Evolutionary conservation across 83 land plant species (phyloP).

Genomic region (Diphasiastrum complanatum): DNA sequence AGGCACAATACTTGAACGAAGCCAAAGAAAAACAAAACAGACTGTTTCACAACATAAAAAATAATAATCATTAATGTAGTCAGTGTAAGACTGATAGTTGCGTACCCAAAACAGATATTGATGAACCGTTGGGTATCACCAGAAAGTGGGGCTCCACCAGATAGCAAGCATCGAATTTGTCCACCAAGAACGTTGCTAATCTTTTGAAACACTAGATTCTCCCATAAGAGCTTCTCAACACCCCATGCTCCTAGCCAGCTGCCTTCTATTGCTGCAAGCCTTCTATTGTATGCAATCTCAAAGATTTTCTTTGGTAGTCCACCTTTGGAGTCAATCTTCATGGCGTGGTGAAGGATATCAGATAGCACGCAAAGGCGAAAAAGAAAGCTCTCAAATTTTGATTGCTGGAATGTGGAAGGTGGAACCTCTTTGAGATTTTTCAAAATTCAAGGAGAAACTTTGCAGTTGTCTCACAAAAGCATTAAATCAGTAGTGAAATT

Average conservation of each 20-base stretch:
- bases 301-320: slow-evolving; percentile 54
- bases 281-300: slow-evolving; percentile 50
- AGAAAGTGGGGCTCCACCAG: slow-evolving; percentile 13
- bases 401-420: too few relatives aligned
- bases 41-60: background rate
- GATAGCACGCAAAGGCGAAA: too few relatives aligned
- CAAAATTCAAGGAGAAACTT: too few relatives aligned
- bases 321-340: slow-evolving; percentile 61
- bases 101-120: slow-evolving; percentile 14
- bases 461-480: too few relatives aligned
- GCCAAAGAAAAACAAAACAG: background rate
- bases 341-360: background rate
- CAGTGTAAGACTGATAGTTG: too few relatives aligned
- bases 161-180: slow-evolving; percentile 2
- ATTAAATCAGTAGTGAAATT: too few relatives aligned
- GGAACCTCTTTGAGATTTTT: too few relatives aligned
- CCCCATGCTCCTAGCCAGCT: slow-evolving; percentile 73
- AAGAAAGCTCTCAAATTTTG: too few relatives aligned
- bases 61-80: too few relatives aligned
- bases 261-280: slow-evolving; percentile 58
- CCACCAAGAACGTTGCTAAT: slow-evolving; percentile 1
- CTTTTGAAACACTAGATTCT: background rate
- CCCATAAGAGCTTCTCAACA: slow-evolving; percentile 23
- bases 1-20: background rate
- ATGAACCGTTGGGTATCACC: slow-evolving; percentile 11